Conservation (phyloP, 768 basidiomycete genomes). For the Amanita inopinata region DNA sequence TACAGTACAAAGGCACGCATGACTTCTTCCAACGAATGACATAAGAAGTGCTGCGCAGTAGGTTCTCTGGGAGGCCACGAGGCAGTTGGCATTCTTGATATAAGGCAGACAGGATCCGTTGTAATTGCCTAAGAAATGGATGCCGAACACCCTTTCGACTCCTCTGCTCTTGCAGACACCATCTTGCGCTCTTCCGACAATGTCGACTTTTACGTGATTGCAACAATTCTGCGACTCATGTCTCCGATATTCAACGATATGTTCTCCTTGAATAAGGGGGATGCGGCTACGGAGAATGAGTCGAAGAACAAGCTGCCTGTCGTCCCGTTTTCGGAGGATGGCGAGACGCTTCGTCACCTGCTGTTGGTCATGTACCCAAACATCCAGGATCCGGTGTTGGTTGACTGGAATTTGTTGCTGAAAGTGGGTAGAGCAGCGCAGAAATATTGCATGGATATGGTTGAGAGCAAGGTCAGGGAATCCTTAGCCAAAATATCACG, state of each 20-base stretch:
- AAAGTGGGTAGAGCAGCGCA: conserved; percentile 3
- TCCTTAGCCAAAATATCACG: neutral
- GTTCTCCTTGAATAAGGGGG: neutral
- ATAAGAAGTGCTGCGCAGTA: too few relatives aligned
- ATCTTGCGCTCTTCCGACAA: conserved; percentile 20
- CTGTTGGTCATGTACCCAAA: conserved; percentile 8
- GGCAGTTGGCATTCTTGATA: too few relatives aligned
- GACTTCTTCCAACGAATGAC: too few relatives aligned
- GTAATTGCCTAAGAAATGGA: too few relatives aligned
- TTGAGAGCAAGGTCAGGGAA: conserved; percentile 3
- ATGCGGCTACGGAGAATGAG: neutral
- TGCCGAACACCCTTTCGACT: too few relatives aligned
- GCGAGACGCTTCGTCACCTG: conserved; percentile 7
- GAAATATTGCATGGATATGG: neutral
- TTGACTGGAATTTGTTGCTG: conserved; percentile 2
- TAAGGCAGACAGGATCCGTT: too few relatives aligned
- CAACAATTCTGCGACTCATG: neutral
- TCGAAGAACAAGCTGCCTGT: conserved; percentile 3
- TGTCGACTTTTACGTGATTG: conserved; percentile 16
- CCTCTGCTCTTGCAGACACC: conserved; percentile 13
- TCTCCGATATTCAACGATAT: neutral
- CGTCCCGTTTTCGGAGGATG: conserved; percentile 12
- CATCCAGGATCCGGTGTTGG: neutral
- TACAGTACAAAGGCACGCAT: too few relatives aligned
- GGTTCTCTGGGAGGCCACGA: too few relatives aligned